These are phyloP conservation scores for Rhynchospora pubera DNA, from an alignment of 176 grass and related monocot genomes.

Conservation along the genomic window DNA sequence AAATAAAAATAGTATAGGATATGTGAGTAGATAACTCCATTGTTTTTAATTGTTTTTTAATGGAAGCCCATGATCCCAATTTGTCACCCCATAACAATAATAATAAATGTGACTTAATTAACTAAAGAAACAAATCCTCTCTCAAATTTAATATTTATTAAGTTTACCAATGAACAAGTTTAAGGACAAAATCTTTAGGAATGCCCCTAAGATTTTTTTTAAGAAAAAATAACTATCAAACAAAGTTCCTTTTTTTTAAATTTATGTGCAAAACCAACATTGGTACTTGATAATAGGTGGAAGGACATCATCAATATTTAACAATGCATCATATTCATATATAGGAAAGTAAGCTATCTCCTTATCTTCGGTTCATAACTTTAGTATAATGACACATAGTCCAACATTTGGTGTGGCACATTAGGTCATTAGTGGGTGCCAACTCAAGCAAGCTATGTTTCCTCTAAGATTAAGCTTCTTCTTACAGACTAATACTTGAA, in stretches of 20 bases:
- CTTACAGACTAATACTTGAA: conserved; percentile 18
- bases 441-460: conserved; percentile 18
- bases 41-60: background rate
- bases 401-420: background rate
- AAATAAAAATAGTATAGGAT: background rate
- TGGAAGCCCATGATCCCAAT: background rate
- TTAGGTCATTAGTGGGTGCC: conserved; percentile 18
- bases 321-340: background rate
- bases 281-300: conserved; percentile 11
- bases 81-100: too few relatives aligned
- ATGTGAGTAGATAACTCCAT: background rate
- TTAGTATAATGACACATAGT: background rate
- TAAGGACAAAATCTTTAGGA: background rate
- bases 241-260: background rate
- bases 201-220: background rate
- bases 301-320: background rate
- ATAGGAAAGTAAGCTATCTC: background rate
- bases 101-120: background rate
- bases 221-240: background rate
- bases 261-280: background rate
- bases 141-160: background rate
- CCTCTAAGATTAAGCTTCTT: background rate
- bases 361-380: conserved; percentile 5
- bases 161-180: background rate
- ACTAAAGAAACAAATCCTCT: background rate